Evolutionary conservation across 352 stramenopile genomes (phyloP), one percentile per base, ranked within the genome.

Genomic region (Pythium plurisporium): DNA sequence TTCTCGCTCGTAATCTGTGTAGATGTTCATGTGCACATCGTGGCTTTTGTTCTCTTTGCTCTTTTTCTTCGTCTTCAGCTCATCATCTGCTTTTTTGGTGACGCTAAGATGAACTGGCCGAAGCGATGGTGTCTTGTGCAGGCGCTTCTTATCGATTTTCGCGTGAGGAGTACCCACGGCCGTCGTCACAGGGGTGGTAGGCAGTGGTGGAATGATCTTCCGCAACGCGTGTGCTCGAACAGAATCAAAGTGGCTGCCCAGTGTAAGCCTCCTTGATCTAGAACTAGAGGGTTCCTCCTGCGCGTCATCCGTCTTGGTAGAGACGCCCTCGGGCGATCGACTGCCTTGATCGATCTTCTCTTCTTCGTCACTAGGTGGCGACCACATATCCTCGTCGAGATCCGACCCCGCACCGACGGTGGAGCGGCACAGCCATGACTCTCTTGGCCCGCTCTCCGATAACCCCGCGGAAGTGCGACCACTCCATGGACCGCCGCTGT

Each of bases 361-460:
- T 44, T 44, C n/a, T 7, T 70, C 61, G 2, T 65, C 65, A 11
- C 34, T 55, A 19, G 23, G 26, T 27, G 45, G 42, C 1, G 45
- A 62, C 34, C 46, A 44, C 20, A 63, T 55, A 25, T 78, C 64
- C 14, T 70, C 52, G 4, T 74, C 67, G 20, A 62, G 59, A 27
- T 71, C 67, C 7, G 63, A 80, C 19, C 5, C 45, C 20, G 63
- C 65, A 8, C 65, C 79, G 19, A 90, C n/a, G 0, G 77, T 90
- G 4, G 77, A 88, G 26, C 73, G 73, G 41, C 60, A 84, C 2
- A 74, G 49, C 77, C 77, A 88, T 43, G 73, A 70, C 17, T 89
- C 77, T 14, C 64, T 62, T 17, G 31, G 17, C 4, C 15, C 19
- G 23, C 19, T n/a, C 17, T 42, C 49, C 15, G 43, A 31, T 15